phyloP scores from a whole-genome alignment of 306 rosid genomes.

The Luffa aegyptiaca region DNA sequence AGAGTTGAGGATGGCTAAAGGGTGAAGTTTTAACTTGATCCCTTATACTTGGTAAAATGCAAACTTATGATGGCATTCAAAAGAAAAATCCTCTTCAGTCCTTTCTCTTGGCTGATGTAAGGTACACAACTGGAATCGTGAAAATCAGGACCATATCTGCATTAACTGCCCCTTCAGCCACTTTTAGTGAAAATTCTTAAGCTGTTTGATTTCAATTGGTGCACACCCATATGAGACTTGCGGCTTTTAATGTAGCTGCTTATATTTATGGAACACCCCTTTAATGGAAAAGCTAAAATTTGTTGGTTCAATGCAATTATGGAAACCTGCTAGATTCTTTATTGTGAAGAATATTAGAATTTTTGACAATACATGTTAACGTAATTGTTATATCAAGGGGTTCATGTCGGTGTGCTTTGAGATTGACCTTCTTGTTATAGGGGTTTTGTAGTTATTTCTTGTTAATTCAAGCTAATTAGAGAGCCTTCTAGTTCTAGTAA shows the following conservation, averaged over 20 bases:
- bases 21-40: not conserved
- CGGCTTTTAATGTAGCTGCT: not conserved
- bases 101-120: not conserved
- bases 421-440: not conserved
- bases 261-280: not conserved
- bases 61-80: not conserved
- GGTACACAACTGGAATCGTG: not conserved
- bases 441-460: not conserved
- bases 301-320: not conserved
- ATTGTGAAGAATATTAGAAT: not conserved
- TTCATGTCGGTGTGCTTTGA: not conserved
- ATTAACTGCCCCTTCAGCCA: not conserved
- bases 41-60: not conserved
- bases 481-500: not conserved
- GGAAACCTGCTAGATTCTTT: not conserved
- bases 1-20: not conserved
- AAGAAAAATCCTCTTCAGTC: not conserved
- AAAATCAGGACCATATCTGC: not conserved
- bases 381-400: not conserved
- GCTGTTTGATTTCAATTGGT: not conserved
- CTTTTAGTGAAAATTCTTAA: not conserved
- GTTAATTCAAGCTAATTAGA: not conserved
- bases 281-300: not conserved
- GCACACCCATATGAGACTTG: not conserved
- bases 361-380: not conserved